Percentiles rank a stretch among this genome's conserved stretches.
phyloP scores from a whole-genome alignment of 2,329 filamentous ascomycete genomes.

The Thyridium curvatum region DNA sequence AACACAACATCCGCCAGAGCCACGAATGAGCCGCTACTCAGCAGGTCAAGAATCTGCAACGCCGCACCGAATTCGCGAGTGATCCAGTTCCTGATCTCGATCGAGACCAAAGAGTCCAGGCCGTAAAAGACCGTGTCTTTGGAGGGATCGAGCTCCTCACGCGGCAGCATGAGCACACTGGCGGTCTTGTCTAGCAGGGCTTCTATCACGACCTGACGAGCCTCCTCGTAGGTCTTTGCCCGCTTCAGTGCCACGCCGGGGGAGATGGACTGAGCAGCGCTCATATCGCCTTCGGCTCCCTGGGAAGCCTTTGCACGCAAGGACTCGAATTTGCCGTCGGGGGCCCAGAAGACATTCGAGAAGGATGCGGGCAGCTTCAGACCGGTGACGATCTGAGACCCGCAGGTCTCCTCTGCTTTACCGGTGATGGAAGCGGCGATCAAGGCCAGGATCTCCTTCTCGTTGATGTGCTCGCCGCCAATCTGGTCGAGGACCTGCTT shows the following conservation, averaged over 20 bases:
- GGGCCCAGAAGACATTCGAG: constrained; percentile 6
- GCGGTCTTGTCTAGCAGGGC: constrained; percentile 8
- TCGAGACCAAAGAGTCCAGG: constrained; percentile 8
- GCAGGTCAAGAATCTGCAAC: constrained; percentile 9
- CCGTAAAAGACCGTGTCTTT: constrained; percentile 9
- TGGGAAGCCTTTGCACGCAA: neutral
- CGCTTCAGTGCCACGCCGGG: constrained; percentile 6
- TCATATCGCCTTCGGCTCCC: neutral
- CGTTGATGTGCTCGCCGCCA: constrained; percentile 6
- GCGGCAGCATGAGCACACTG: constrained; percentile 2
- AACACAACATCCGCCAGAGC: constrained; percentile 6
- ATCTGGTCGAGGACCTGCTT: constrained; percentile 5
- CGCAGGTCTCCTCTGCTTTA: constrained; percentile 5
- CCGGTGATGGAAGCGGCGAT: constrained; percentile 6
- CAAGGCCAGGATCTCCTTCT: constrained; percentile 7
- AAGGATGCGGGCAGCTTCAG: constrained; percentile 5
- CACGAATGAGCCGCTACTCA: constrained; percentile 7
- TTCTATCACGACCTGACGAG: constrained; percentile 5
- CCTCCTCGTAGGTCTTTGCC: constrained; percentile 2
- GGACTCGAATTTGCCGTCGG: constrained; percentile 4
- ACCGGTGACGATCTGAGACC: constrained; percentile 8
- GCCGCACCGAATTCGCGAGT: constrained; percentile 8
- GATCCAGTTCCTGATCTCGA: constrained; percentile 11
- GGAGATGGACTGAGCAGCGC: constrained; percentile 1
- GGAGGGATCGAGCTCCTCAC: constrained; percentile 3